Evolutionary conservation across 805 yeast genomes (phyloP).

Genomic region (Lachancea kluyveri): DNA sequence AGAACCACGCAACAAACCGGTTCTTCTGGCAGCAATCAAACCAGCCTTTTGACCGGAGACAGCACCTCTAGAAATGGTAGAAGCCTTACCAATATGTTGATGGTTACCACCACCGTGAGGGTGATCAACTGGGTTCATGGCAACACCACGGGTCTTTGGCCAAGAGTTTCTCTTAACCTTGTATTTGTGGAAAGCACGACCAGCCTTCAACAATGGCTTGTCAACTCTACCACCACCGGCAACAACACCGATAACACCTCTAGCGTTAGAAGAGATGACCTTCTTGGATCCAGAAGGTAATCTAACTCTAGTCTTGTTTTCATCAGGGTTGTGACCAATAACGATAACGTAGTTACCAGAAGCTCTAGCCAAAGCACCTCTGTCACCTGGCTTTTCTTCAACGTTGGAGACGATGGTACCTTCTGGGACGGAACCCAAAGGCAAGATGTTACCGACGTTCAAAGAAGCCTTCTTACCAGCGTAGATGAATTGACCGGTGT

Average conservation of each 20-base stretch:
- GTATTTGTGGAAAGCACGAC: slow-evolving; percentile 99
- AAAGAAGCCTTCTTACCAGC: slow-evolving; percentile 98
- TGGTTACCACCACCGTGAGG: slow-evolving; percentile 99
- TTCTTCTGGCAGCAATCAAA: slow-evolving; percentile 99
- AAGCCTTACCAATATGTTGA: slow-evolving; percentile 99
- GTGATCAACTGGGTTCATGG: slow-evolving; percentile 99
- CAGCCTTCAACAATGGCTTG: slow-evolving; percentile 99
- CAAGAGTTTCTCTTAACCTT: slow-evolving; percentile 99
- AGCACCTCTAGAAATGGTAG: slow-evolving; percentile 98
- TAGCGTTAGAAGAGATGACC: slow-evolving; percentile 88
- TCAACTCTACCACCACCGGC: slow-evolving; percentile 99
- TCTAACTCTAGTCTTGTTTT: slow-evolving; percentile 98
- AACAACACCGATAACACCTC: slow-evolving; percentile 99
- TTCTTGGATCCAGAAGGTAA: slow-evolving; percentile 99
- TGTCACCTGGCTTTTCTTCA: slow-evolving; percentile 98
- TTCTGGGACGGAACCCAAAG: slow-evolving; percentile 96
- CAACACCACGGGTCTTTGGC: slow-evolving; percentile 99
- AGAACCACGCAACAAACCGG: slow-evolving; percentile 99
- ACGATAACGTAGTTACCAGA: slow-evolving; percentile 99
- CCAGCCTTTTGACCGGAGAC: slow-evolving; percentile 99
- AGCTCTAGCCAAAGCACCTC: slow-evolving; percentile 99
- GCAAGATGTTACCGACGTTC: slow-evolving; percentile 95
- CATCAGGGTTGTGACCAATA: slow-evolving; percentile 99
- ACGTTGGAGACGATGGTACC: slow-evolving; percentile 99
- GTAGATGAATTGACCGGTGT: slow-evolving; percentile 98